A percentile compares a stretch with the other conserved stretches of the same genome.
phyloP scores from a whole-genome alignment of 805 yeast genomes.

The Candida germanica region DNA sequence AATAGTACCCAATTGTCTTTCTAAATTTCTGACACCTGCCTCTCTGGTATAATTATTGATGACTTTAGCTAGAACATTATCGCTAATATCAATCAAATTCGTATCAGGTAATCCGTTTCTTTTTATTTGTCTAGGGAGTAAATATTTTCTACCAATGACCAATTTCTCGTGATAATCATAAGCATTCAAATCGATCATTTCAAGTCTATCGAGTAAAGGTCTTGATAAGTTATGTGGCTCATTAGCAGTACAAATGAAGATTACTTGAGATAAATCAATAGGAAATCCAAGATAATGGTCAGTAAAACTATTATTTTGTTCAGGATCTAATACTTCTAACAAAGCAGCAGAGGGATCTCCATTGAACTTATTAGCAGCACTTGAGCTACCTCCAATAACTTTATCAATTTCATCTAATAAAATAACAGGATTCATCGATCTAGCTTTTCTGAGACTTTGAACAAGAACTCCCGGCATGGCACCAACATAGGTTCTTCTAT shows the following conservation, averaged over 20 bases:
- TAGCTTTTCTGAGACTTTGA: conserved; percentile 71
- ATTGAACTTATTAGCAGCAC: conserved; percentile 44
- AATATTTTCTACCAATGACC: conserved; percentile 62
- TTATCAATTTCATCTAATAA: conserved; percentile 85
- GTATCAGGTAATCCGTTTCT: conserved; percentile 58
- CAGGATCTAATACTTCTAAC: conserved; percentile 86
- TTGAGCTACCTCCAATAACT: conserved; percentile 50
- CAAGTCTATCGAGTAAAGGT: conserved; percentile 82
- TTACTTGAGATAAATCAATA: conserved; percentile 73
- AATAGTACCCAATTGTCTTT: conserved; percentile 68
- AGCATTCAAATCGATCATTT: conserved; percentile 72
- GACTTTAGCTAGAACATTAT: conserved; percentile 56
- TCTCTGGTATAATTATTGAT: conserved; percentile 76
- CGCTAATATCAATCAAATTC: conserved; percentile 44
- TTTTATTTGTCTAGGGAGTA: conserved; percentile 71
- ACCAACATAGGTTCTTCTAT: conserved; percentile 86
- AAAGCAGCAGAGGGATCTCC: conserved; percentile 93
- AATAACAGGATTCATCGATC: conserved; percentile 79
- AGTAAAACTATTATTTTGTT: conserved; percentile 70
- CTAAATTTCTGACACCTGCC: conserved; percentile 81
- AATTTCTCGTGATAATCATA: conserved; percentile 77
- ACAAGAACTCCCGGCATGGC: conserved; percentile 85
- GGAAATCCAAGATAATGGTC: conserved; percentile 89
- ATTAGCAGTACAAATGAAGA: conserved; percentile 86
- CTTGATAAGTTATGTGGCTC: conserved; percentile 66